Percentiles rank a stretch among this genome's conserved stretches.
Conservation (phyloP, 495 filamentous ascomycete genomes). For the Podospora sp. region DNA sequence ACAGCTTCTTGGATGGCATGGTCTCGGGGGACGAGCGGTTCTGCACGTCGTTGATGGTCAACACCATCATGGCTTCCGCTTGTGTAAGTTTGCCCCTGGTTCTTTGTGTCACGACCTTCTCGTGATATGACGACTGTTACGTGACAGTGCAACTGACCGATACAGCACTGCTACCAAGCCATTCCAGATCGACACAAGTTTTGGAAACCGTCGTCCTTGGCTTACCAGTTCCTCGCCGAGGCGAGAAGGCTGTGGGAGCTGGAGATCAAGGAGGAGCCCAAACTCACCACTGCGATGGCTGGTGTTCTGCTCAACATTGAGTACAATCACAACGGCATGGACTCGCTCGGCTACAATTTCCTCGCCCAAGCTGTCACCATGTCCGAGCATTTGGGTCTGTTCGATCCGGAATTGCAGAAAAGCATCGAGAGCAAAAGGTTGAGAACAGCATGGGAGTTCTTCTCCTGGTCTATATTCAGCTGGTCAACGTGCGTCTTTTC, state of each 20-base stretch:
- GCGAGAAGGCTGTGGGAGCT: slow-evolving; percentile 40
- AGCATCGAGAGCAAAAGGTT: neutral
- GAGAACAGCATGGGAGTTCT: neutral
- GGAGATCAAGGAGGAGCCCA: slow-evolving; percentile 22
- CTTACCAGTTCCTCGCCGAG: slow-evolving; percentile 38
- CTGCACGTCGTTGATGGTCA: slow-evolving; percentile 37
- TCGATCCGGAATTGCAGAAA: slow-evolving; percentile 2
- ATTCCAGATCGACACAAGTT: slow-evolving; percentile 33
- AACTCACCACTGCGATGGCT: slow-evolving; percentile 33
- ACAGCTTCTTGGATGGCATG: slow-evolving; percentile 35
- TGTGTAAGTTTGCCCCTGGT: slow-evolving; percentile 23
- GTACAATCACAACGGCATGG: slow-evolving; percentile 34
- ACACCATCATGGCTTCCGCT: slow-evolving; percentile 34
- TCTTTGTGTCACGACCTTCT: neutral
- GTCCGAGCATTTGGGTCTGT: slow-evolving; percentile 26
- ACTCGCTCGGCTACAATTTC: slow-evolving; percentile 30
- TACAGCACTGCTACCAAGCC: slow-evolving; percentile 8
- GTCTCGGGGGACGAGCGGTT: slow-evolving; percentile 23
- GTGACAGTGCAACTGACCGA: neutral
- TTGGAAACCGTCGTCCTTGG: slow-evolving; percentile 34
- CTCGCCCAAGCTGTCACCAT: slow-evolving; percentile 27
- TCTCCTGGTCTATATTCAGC: neutral
- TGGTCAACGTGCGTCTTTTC: slow-evolving; percentile 8
- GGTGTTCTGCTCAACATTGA: slow-evolving; percentile 29
- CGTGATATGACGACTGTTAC: neutral